Percentiles rank a stretch among this genome's conserved stretches.
phyloP scores from a whole-genome alignment of 805 yeast species.

The Jamesozyma jinghongensis region DNA sequence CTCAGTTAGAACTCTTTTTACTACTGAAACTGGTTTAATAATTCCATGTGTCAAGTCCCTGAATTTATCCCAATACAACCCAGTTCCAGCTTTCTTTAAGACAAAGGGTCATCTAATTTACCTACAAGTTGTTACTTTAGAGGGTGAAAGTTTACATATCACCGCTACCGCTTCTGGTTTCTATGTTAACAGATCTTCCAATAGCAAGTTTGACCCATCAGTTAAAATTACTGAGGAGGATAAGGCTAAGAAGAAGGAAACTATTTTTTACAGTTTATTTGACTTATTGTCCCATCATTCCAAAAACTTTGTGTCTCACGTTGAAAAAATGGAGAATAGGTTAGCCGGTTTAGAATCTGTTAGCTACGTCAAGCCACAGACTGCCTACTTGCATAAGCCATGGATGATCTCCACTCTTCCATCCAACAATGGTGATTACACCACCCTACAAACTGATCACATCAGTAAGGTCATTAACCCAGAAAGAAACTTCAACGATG shows the following conservation, averaged over 20 bases:
- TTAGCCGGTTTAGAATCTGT: slow-evolving; percentile 41
- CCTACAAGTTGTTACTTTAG: slow-evolving; percentile 65
- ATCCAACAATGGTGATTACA: slow-evolving; percentile 42
- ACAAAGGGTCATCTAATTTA: slow-evolving; percentile 75
- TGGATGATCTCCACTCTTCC: slow-evolving; percentile 48
- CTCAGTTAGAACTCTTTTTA: slow-evolving; percentile 12
- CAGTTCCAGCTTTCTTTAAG: slow-evolving; percentile 58
- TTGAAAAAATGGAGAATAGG: slow-evolving; percentile 42
- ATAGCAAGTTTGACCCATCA: slow-evolving; percentile 61
- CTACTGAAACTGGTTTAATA: slow-evolving; percentile 17
- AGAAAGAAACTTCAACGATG: slow-evolving; percentile 82
- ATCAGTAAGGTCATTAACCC: slow-evolving; percentile 20
- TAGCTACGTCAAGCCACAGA: slow-evolving; percentile 52
- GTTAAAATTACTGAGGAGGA: slow-evolving; percentile 19
- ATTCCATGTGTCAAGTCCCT: slow-evolving; percentile 46
- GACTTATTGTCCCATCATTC: slow-evolving; percentile 58
- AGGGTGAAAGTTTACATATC: slow-evolving; percentile 68
- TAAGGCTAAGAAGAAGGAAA: neutral
- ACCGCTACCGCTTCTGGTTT: slow-evolving; percentile 78
- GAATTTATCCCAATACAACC: slow-evolving; percentile 74
- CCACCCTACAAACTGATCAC: slow-evolving; percentile 44
- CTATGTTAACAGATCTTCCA: slow-evolving; percentile 61
- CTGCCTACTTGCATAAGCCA: slow-evolving; percentile 55
- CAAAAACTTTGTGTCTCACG: slow-evolving; percentile 46
- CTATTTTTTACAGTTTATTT: slow-evolving; percentile 38